Percentiles rank a stretch among this genome's conserved stretches.
Evolutionary conservation across 345 rosid species (phyloP).

Genomic region (Linum lewisii): DNA sequence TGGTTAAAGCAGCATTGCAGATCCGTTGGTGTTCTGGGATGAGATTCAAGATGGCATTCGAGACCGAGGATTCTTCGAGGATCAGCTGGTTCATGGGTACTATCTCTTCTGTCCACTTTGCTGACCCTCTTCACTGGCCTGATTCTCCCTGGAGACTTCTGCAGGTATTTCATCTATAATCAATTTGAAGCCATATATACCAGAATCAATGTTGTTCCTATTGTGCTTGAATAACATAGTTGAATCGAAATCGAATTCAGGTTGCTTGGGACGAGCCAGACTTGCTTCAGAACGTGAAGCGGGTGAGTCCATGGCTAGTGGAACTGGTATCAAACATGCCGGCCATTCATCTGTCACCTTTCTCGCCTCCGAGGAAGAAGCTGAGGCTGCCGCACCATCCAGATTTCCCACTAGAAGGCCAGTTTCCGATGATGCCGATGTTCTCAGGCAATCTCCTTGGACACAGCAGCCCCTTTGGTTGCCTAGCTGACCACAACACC

Average conservation of each 20-base stretch:
- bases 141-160: slow-evolving; percentile 9
- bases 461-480: slow-evolving; percentile 16
- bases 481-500: slow-evolving; percentile 13
- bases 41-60: slow-evolving; percentile 4
- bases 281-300: slow-evolving; percentile 7
- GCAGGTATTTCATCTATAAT: neutral
- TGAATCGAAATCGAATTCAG: neutral
- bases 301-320: slow-evolving; percentile 4
- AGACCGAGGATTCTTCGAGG: slow-evolving; percentile 3
- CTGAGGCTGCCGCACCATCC: neutral
- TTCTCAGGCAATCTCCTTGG: slow-evolving; percentile 16
- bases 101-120: neutral
- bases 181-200: no score
- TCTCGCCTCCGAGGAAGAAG: neutral
- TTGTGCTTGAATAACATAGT: no score
- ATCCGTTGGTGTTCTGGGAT: slow-evolving; percentile 5
- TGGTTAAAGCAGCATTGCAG: neutral
- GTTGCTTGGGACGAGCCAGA: slow-evolving; percentile 10
- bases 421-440: slow-evolving; percentile 18
- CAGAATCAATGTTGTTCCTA: neutral
- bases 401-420: slow-evolving; percentile 34
- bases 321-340: neutral
- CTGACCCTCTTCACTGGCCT: slow-evolving; percentile 7
- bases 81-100: slow-evolving; percentile 7
- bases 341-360: neutral